Evolutionary conservation across 2,329 filamentous ascomycete genomes (phyloP), one percentile per base, ranked within the genome.

Genomic region (Scedosporium apiospermum): DNA sequence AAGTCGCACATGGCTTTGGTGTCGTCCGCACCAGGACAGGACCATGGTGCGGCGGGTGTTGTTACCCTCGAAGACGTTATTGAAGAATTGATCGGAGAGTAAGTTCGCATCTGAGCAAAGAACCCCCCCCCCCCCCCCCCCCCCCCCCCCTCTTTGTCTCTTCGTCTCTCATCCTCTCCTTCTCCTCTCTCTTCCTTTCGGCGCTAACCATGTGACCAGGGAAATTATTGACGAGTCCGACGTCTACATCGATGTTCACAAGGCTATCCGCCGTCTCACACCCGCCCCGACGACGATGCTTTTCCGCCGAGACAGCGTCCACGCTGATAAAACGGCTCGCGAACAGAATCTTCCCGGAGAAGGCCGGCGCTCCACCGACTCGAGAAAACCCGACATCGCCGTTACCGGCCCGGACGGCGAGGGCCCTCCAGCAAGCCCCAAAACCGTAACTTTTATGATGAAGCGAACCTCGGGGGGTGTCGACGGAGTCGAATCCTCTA

Each of bases 211-310:
- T 23, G 27, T 42, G 5, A 14, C 7, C 27, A 93, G 90, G 79
- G 95, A 99, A 82, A 99, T 98, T 66, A 96, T 99, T 65, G 95
- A 99, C 72, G 95, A 99, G 74, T 98, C 93, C 0, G 95, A 99
- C 74, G 95, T 99, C 10, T 99, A 96, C 70, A 88, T 99, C 66
- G 95, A 99, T 73, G 92, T 99, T 2, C 95, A 98, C 80, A 98
- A 98, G 78, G 95, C 95, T 23, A 97, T 99, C 68, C 87, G 95
- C 63, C 90, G 95, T 61, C 84, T 96, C 69, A 85, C 88, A 21
- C 92, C 92, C 1, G 92, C 93, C 1, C 93, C 93, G 1, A 89
- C 91, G 70, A 86, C 86, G 55, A 85, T 89, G 63, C 82, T 78
- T 34, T 74, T 71, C 23, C 82, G 69, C 62, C 71, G 72, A 61